Percentiles rank a stretch among this genome's conserved stretches.
These are phyloP conservation scores for Cicer bijugum DNA, from an alignment of 306 rosid genomes.

Conservation along the genomic window DNA sequence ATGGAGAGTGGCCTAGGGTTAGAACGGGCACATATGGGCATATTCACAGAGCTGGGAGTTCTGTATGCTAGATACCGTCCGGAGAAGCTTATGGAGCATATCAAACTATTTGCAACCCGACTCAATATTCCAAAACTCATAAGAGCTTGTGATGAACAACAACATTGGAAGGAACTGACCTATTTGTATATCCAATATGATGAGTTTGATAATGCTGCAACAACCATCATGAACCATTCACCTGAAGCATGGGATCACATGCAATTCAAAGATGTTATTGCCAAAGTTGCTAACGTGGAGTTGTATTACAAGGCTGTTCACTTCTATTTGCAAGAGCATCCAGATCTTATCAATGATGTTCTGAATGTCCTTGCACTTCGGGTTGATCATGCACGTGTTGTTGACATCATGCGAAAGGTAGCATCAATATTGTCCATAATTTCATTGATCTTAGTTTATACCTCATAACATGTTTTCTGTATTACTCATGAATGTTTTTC, in stretches of 20 bases:
- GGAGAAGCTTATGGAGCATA: conserved; percentile 99
- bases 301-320: conserved; percentile 95
- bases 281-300: conserved; percentile 96
- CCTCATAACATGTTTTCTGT: background rate
- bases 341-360: conserved; percentile 96
- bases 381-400: conserved; percentile 98
- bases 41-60: conserved; percentile 98
- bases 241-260: conserved; percentile 99
- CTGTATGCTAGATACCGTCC: conserved; percentile 98
- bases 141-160: conserved; percentile 99
- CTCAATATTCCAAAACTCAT: conserved; percentile 97
- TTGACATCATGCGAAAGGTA: conserved; percentile 99
- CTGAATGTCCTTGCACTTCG: conserved; percentile 97
- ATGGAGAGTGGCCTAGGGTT: conserved; percentile 99
- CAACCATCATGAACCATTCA: conserved; percentile 98
- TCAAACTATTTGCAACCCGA: conserved; percentile 90
- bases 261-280: conserved; percentile 95
- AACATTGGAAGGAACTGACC: conserved; percentile 97
- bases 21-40: conserved; percentile 99
- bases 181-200: conserved; percentile 96
- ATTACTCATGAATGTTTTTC: conserved; percentile 34
- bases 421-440: conserved; percentile 17
- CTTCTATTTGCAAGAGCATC: conserved; percentile 98
- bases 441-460: conserved; percentile 17
- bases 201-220: conserved; percentile 97